These are phyloP conservation scores for Populus deltoides DNA, from an alignment of 345 rosid genomes.

Conservation along the genomic window DNA sequence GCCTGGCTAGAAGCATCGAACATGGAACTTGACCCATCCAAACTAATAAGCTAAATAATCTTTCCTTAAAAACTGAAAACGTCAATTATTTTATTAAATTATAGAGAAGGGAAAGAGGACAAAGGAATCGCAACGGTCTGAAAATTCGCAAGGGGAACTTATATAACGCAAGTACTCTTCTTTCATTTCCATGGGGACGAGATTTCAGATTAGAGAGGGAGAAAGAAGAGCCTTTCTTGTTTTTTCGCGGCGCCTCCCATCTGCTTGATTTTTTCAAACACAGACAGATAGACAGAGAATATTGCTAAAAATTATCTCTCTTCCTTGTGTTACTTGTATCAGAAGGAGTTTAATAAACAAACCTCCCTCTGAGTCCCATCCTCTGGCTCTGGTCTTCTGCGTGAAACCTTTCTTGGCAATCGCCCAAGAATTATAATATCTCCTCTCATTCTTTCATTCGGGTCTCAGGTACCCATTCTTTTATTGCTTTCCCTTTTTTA, in stretches of 20 bases:
- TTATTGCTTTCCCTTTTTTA: background rate
- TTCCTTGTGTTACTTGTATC: background rate
- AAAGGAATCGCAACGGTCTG: slow-evolving; percentile 7
- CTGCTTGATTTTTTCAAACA: slow-evolving; percentile 25
- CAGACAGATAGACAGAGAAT: background rate
- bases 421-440: background rate
- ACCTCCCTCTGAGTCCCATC: background rate
- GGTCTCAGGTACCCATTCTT: background rate
- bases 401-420: background rate
- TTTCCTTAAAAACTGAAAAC: background rate
- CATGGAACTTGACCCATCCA: background rate
- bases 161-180: background rate
- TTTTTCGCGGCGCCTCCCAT: slow-evolving; percentile 36
- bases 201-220: background rate
- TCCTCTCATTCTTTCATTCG: background rate
- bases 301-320: background rate
- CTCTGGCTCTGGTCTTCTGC: background rate
- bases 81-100: background rate
- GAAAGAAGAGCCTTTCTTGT: background rate
- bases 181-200: background rate
- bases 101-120: background rate
- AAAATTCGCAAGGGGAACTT: background rate
- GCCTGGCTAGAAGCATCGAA: background rate
- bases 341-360: background rate
- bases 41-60: too few species aligned